phyloP scores from a whole-genome alignment of 345 rosid genomes.

The Turritis glabra region DNA sequence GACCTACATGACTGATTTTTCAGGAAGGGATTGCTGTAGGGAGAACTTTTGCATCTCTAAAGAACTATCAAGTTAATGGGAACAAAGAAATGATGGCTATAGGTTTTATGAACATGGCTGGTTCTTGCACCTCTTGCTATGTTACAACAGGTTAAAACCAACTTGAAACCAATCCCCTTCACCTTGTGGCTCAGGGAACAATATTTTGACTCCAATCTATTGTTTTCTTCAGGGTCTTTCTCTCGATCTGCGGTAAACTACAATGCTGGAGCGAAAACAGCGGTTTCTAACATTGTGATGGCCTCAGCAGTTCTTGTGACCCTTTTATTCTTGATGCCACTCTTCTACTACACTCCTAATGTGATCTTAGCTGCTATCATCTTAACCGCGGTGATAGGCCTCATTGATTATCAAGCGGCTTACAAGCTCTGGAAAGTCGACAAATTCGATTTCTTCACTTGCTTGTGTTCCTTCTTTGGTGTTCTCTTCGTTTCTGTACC shows the following conservation, averaged over 20 bases:
- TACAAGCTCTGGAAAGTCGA: slow-evolving; percentile 80
- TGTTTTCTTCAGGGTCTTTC: slow-evolving; percentile 69
- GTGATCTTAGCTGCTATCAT: slow-evolving; percentile 88
- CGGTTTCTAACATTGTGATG: slow-evolving; percentile 82
- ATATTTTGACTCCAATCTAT: background rate
- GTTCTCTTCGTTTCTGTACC: slow-evolving; percentile 96
- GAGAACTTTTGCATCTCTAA: slow-evolving; percentile 86
- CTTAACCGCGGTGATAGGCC: slow-evolving; percentile 88
- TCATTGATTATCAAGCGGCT: slow-evolving; percentile 77
- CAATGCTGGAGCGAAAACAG: slow-evolving; percentile 92
- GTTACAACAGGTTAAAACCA: slow-evolving; percentile 68
- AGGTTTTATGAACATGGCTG: slow-evolving; percentile 94
- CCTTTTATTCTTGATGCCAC: slow-evolving; percentile 87
- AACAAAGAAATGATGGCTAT: slow-evolving; percentile 99
- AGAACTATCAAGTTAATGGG: slow-evolving; percentile 91
- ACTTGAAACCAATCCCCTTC: background rate
- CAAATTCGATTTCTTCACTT: slow-evolving; percentile 91
- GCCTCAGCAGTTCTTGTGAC: slow-evolving; percentile 87
- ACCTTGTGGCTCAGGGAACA: slow-evolving; percentile 12
- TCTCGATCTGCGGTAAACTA: slow-evolving; percentile 91
- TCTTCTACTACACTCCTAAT: slow-evolving; percentile 90
- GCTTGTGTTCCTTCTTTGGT: slow-evolving; percentile 82
- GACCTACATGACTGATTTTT: slow-evolving; percentile 12
- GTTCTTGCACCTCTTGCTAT: slow-evolving; percentile 91
- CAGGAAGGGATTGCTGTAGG: slow-evolving; percentile 99